Evolutionary conservation across 768 basidiomycete genomes (phyloP).

Genomic region (Suillus lakei): DNA sequence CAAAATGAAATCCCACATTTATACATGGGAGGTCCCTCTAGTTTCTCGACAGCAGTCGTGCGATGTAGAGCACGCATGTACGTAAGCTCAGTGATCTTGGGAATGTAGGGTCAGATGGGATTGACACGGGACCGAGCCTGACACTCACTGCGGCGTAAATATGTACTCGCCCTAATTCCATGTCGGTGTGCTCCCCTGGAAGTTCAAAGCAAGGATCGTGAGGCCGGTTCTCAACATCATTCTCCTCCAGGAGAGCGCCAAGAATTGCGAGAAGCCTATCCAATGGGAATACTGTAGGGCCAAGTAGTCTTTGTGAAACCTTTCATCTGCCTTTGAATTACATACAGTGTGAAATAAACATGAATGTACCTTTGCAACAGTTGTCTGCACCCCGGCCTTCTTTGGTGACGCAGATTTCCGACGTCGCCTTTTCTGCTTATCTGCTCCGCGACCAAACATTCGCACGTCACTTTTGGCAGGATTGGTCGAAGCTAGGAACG

Average conservation of each 20-base stretch:
- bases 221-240: conserved; percentile 52
- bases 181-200: conserved; percentile 76
- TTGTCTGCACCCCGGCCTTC: conserved; percentile 44
- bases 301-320: conserved; percentile 79
- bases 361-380: conserved; percentile 49
- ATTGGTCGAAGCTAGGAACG: conserved; percentile 85
- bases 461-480: conserved; percentile 79
- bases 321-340: conserved; percentile 29
- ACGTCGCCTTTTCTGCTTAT: conserved; percentile 65
- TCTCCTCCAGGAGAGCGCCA: conserved; percentile 76
- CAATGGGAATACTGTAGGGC: conserved; percentile 77
- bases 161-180: conserved; percentile 67
- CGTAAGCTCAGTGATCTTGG: conserved; percentile 69
- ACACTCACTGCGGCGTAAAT: conserved; percentile 60
- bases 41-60: conserved; percentile 59
- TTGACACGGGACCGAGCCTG: conserved; percentile 2
- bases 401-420: conserved; percentile 43
- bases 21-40: conserved; percentile 74
- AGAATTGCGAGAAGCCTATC: conserved; percentile 84
- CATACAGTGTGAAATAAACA: conserved; percentile 2
- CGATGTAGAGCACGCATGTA: conserved; percentile 70
- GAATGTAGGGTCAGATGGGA: conserved; percentile 1
- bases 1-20: conserved; percentile 76
- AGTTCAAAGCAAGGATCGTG: conserved; percentile 52
- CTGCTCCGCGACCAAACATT: conserved; percentile 79